These are phyloP conservation scores for Fusarium pilosicola DNA, from an alignment of 2,329 filamentous ascomycete genomes.

Conservation along the genomic window DNA sequence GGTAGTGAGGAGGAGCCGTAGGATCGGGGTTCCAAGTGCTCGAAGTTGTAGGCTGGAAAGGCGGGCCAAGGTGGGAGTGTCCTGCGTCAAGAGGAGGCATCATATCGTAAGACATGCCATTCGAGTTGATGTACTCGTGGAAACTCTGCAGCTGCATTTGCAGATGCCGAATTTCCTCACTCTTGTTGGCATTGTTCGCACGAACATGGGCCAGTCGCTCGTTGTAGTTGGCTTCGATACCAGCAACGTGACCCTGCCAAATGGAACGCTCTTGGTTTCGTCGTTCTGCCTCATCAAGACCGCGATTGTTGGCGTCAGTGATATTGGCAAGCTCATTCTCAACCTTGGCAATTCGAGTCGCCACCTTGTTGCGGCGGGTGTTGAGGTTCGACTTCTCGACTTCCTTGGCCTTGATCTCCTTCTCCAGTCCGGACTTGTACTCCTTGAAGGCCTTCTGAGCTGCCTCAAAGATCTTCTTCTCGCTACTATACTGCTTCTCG, in stretches of 20 bases:
- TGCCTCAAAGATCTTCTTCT: slow-evolving; percentile 69
- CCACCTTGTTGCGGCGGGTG: slow-evolving; percentile 78
- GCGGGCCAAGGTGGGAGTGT: slow-evolving; percentile 41
- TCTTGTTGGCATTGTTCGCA: slow-evolving; percentile 44
- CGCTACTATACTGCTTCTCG: slow-evolving; percentile 63
- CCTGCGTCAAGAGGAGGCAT: slow-evolving; percentile 32
- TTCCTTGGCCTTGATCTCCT: slow-evolving; percentile 69
- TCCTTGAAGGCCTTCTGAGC: slow-evolving; percentile 64
- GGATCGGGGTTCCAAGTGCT: slow-evolving; percentile 51
- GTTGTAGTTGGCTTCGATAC: slow-evolving; percentile 58
- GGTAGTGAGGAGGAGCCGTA: slow-evolving; percentile 49
- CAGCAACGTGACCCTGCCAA: slow-evolving; percentile 58
- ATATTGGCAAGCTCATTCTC: slow-evolving; percentile 78
- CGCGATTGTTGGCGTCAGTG: slow-evolving; percentile 73
- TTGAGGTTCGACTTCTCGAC: slow-evolving; percentile 71
- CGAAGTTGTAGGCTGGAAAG: slow-evolving; percentile 38
- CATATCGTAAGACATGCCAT: slow-evolving; percentile 48
- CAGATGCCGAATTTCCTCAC: slow-evolving; percentile 46
- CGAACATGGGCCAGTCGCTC: slow-evolving; percentile 56
- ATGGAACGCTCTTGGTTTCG: slow-evolving; percentile 61
- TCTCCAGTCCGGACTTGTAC: slow-evolving; percentile 70
- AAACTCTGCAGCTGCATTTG: slow-evolving; percentile 49
- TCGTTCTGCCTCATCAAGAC: slow-evolving; percentile 71
- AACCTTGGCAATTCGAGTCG: slow-evolving; percentile 75
- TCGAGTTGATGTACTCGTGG: slow-evolving; percentile 48